Percentiles rank a stretch among this genome's conserved stretches.
Evolutionary conservation across 108 stramenopile genomes (phyloP).

Genomic region (Pseudonitzschia pungens): DNA sequence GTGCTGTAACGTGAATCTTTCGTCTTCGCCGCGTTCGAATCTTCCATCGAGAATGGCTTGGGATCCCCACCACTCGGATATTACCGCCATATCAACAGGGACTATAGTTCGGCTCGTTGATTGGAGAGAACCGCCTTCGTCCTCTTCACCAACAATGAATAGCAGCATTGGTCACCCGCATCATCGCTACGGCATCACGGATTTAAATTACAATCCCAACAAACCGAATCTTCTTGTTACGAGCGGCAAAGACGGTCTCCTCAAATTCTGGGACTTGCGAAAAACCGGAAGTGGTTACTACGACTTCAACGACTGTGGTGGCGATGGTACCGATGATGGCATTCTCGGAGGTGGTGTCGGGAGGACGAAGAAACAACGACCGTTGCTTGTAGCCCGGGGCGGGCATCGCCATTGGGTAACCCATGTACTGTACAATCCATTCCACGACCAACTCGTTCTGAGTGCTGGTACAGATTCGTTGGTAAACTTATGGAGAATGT

Average conservation of each 20-base stretch:
- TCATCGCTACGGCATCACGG: constrained; percentile 73
- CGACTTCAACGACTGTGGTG: constrained; percentile 1
- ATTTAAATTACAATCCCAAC: constrained; percentile 95
- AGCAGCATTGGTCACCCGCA: constrained; percentile 29
- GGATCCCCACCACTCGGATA: constrained; percentile 73
- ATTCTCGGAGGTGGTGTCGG: background rate
- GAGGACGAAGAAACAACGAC: constrained; percentile 34
- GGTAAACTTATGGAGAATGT: constrained; percentile 94
- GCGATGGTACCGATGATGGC: background rate
- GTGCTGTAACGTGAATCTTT: background rate
- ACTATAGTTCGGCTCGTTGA: constrained; percentile 51
- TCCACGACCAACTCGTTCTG: constrained; percentile 97
- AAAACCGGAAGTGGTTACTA: constrained; percentile 18
- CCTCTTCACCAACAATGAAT: constrained; percentile 21
- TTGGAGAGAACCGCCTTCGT: constrained; percentile 44
- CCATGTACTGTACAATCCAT: constrained; percentile 90
- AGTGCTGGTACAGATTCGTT: constrained; percentile 90
- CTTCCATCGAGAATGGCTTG: constrained; percentile 65
- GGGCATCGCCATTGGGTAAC: constrained; percentile 92
- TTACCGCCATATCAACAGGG: constrained; percentile 47
- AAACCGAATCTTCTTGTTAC: constrained; percentile 88
- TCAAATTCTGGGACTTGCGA: constrained; percentile 97
- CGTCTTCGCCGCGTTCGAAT: constrained; percentile 6
- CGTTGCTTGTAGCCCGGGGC: constrained; percentile 59
- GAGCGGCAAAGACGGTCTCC: constrained; percentile 84